phyloP scores from a whole-genome alignment of 768 basidiomycete genomes.

The Phaffia australis region DNA sequence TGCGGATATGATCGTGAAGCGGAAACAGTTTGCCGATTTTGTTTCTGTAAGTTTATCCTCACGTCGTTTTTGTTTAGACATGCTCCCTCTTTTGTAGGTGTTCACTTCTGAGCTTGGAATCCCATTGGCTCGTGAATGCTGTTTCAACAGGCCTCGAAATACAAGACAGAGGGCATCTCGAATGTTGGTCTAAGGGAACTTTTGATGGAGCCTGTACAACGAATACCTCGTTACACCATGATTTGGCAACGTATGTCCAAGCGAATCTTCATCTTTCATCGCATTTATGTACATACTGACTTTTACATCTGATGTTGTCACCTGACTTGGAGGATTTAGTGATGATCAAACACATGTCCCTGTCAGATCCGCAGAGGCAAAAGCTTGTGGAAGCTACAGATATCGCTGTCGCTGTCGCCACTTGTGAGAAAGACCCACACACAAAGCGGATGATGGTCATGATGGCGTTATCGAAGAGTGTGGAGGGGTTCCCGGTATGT shows the following conservation, averaged over 20 bases:
- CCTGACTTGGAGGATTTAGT: constrained; percentile 37
- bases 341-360: constrained; percentile 82
- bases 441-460: constrained; percentile 79
- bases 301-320: background rate
- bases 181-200: constrained; percentile 25
- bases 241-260: constrained; percentile 54
- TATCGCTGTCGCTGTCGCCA: constrained; percentile 78
- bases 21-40: constrained; percentile 69
- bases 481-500: constrained; percentile 72
- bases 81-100: constrained; percentile 11
- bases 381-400: constrained; percentile 75
- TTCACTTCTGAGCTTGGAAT: background rate
- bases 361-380: constrained; percentile 61
- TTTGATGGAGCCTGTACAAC: constrained; percentile 83
- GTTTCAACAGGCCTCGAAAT: constrained; percentile 45
- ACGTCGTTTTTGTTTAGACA: background rate
- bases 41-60: constrained; percentile 57
- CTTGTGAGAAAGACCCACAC: constrained; percentile 81
- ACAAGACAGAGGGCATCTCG: constrained; percentile 36
- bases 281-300: background rate
- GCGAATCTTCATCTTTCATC: no score
- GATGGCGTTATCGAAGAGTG: constrained; percentile 48
- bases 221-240: constrained; percentile 87
- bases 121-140: background rate
- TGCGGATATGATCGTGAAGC: constrained; percentile 65